phyloP scores from a whole-genome alignment of 805 yeast species.

The Candida oleophila region DNA sequence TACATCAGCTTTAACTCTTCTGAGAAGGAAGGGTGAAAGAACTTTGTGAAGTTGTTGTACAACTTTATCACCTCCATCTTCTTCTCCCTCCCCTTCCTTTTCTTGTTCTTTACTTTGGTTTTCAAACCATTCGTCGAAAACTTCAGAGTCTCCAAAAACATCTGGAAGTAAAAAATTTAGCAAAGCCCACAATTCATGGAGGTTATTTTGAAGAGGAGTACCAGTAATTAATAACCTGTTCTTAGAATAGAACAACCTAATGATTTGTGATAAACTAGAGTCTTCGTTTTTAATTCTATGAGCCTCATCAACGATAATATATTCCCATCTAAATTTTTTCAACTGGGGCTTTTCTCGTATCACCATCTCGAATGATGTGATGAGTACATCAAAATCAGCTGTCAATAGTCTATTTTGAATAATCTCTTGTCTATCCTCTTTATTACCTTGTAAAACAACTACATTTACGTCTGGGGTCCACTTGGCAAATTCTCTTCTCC shows the following conservation, averaged over 20 bases:
- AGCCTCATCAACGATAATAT: slow-evolving; percentile 92
- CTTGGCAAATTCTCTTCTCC: slow-evolving; percentile 90
- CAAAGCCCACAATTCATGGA: slow-evolving; percentile 96
- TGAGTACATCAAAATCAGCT: slow-evolving; percentile 84
- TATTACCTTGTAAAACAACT: slow-evolving; percentile 83
- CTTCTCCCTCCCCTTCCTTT: slow-evolving; percentile 40
- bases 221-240: slow-evolving; percentile 90
- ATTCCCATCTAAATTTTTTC: slow-evolving; percentile 88
- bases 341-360: slow-evolving; percentile 81
- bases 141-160: slow-evolving; percentile 87
- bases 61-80: slow-evolving; percentile 58
- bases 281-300: slow-evolving; percentile 96
- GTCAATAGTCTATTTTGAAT: slow-evolving; percentile 59
- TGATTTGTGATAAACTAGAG: slow-evolving; percentile 87
- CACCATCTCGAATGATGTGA: slow-evolving; percentile 92
- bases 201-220: slow-evolving; percentile 90
- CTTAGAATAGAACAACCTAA: slow-evolving; percentile 80
- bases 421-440: slow-evolving; percentile 68
- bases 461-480: slow-evolving; percentile 96
- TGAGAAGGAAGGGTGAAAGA: slow-evolving; percentile 78
- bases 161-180: slow-evolving; percentile 89
- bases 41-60: slow-evolving; percentile 88
- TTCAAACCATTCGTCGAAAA: slow-evolving; percentile 92
- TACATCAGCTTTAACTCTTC: slow-evolving; percentile 91
- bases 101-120: slow-evolving; percentile 33